Conservation (phyloP, 2,329 filamentous ascomycete species). For the Apiospora saccharicola region DNA sequence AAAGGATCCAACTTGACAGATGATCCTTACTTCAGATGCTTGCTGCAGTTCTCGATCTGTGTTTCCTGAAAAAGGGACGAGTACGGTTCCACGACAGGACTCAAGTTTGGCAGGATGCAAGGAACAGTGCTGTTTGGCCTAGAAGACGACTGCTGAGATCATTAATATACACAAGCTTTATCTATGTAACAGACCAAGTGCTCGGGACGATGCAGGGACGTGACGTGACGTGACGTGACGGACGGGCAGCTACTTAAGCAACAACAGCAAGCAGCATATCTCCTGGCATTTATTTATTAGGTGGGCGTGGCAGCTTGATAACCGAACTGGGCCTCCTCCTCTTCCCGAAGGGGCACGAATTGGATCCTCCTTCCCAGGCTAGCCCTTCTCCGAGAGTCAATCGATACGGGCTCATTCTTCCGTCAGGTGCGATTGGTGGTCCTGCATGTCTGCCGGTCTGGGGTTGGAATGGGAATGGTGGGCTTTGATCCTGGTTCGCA, state of each 20-base stretch:
- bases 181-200: slow-evolving; percentile 11
- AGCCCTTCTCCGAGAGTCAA: slow-evolving; percentile 6
- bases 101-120: slow-evolving; percentile 6
- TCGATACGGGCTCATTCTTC: slow-evolving; percentile 17
- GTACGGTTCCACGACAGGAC: slow-evolving; percentile 11
- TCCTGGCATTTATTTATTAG: slow-evolving; percentile 6
- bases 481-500: not conserved
- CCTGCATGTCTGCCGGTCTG: slow-evolving; percentile 4
- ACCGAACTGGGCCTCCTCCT: not conserved
- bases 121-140: not conserved
- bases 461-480: slow-evolving; percentile 3
- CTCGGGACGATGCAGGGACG: slow-evolving; percentile 9
- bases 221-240: not conserved
- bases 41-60: not conserved
- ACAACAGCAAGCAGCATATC: not conserved
- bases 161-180: not conserved
- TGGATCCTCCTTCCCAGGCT: not conserved
- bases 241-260: not conserved
- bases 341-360: not conserved
- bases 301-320: not conserved
- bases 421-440: slow-evolving; percentile 10
- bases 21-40: not conserved
- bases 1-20: not conserved
- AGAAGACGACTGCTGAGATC: not conserved
- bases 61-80: not conserved